Evolutionary conservation across 2,329 filamentous ascomycete species (phyloP), one percentile per base, ranked within the genome.

Genomic region (Microcyclospora tardicrescens): DNA sequence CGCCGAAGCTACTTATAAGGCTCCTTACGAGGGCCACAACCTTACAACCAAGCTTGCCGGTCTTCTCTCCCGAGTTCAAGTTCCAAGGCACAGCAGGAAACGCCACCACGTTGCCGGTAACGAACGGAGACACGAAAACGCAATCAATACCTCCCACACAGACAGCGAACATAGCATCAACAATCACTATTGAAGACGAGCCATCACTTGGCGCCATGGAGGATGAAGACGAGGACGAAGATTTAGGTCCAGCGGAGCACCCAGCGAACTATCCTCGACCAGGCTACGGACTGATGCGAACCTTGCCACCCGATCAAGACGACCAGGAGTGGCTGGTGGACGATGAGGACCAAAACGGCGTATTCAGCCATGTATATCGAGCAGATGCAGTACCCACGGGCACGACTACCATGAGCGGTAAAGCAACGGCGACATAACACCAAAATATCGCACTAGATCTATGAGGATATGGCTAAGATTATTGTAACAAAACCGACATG

Each of bases 261-360:
- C 67, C 68, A 5, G 68, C 73, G 19, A 67, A 77, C 33, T 81
- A 81, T 47, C 77, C 77, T 0, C 71, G 70, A 44, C 64, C 77
- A 6, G 78, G 77, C 2, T 68, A 77, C 39, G 77, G 78, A 2
- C 61, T 81, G 5, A 65, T 63, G 46, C 53, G 48, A 6, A 69
- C 65, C 16, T 52, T 80, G 14, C 66, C 70, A 6, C 66, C 68
- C 1, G 72, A 79, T 46, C 65, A 65, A 13, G 69, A 74, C 16
- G 76, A 81, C 52, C 48, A 77, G 30, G 66, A 75, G 41, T 78
- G 77, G 62, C 55, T 81, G 16, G 69, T 75, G 6, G 77, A 81
- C 47, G 72, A 76, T 36, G 67, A 71, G 31, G 52, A 60, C 16
- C 45, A 45, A 34, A 69, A 67, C 48, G 62, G 65, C 15, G 74